Base-by-base conservation (phyloP, 169 alveolate species). In the Blepharisma undulans region DNA sequence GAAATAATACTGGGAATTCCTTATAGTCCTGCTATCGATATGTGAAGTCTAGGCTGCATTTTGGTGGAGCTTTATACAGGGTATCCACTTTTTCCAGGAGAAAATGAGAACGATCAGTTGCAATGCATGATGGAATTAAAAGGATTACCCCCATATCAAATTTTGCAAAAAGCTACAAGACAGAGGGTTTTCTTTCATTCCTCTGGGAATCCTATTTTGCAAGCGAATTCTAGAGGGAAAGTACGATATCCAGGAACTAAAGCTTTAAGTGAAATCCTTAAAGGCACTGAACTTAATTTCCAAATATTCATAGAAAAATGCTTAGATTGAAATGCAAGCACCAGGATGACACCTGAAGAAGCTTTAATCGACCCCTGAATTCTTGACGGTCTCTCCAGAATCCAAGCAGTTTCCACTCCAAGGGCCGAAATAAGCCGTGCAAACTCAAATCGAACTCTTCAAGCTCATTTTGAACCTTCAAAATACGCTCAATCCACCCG, bases 31-130 rank as follows among this genome's bases (percentile, higher is more conserved):
- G 93, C 91, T 80, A 95, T 95, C 21, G 97, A 95, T 79, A 95
- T 95, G 92, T 95, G 97, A 95, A 93, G 96, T 77, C 90, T 95
- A 48, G 97, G 97, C 21, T 95, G 97, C 48, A 93, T 95, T 74
- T 74, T 95, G 34, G 94, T 94, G 74, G 97, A 95, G 86, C 84
- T 95, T 66, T 92, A 76, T 87, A 90, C 93, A 32, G 97, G 97
- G 21, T 34, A 88, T 25, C 96, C 97, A 18, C 60, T 96, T 22
- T 96, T 96, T 84, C 95, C 96, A 18, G 96, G 96, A 0, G 94
- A 94, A 82, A 91, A 93, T 79, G 97, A 94, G 88, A 89, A 84
- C 33, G 98, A 96, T 27, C 93, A 95, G 91, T 84, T 97, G 61
- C 94, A 92, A 78, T 87, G 93, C 74, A 93, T 95, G 22, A 94